phyloP scores from a whole-genome alignment of 2,329 filamentous ascomycete genomes.

The Beauveria varroae region DNA sequence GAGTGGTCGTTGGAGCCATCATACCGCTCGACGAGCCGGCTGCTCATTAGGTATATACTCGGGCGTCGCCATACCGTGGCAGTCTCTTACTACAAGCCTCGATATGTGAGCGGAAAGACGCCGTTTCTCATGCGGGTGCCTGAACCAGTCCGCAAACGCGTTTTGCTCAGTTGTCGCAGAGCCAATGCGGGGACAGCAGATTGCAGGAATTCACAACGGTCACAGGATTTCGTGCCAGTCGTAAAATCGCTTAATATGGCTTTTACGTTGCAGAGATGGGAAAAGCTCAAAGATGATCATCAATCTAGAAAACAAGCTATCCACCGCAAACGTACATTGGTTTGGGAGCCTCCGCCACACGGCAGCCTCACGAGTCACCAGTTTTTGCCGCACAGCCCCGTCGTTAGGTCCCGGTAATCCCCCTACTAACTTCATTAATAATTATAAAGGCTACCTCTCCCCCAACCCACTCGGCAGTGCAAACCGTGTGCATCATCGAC shows the following conservation, averaged over 20 bases:
- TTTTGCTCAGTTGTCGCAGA: neutral
- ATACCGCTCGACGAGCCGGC: slow-evolving; percentile 9
- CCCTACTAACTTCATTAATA: neutral
- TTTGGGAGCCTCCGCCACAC: slow-evolving; percentile 4
- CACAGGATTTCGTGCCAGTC: too few relatives aligned
- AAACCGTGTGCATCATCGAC: slow-evolving; percentile 2
- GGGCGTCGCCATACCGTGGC: neutral
- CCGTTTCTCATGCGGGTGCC: neutral
- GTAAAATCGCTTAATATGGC: neutral
- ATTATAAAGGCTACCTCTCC: too few relatives aligned
- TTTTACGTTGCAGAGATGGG: neutral
- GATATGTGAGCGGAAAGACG: neutral
- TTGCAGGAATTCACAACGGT: too few relatives aligned
- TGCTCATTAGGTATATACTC: slow-evolving; percentile 3
- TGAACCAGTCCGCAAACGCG: too few relatives aligned
- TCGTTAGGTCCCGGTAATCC: neutral
- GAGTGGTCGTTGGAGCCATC: neutral
- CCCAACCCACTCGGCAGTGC: slow-evolving; percentile 3
- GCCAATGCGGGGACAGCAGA: neutral
- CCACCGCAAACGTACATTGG: neutral
- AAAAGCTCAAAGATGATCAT: neutral
- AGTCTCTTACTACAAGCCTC: neutral
- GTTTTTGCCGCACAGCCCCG: slow-evolving; percentile 4
- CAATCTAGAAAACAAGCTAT: neutral
- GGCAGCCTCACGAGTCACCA: neutral